A percentile compares a stretch with the other conserved stretches of the same genome.
Evolutionary conservation across 208 protist species (phyloP).

Genomic region (Wallacemonas sp.): DNA sequence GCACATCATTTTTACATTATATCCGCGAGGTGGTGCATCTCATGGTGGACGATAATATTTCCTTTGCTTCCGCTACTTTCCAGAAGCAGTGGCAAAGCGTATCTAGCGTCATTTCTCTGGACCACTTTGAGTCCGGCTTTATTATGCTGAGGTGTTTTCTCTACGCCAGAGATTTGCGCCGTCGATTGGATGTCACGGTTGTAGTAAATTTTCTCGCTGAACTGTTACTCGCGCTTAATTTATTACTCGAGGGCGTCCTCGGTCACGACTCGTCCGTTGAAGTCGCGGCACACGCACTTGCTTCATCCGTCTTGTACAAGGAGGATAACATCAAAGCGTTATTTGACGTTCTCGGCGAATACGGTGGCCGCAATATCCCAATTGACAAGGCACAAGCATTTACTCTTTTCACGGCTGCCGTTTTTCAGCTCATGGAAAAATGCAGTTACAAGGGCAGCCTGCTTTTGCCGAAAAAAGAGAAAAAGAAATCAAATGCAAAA

Average conservation of each 20-base stretch:
- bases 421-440: slow-evolving; percentile 84
- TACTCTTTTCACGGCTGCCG: slow-evolving; percentile 68
- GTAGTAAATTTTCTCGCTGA: slow-evolving; percentile 70
- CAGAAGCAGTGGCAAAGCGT: slow-evolving; percentile 82
- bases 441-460: slow-evolving; percentile 82
- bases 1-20: slow-evolving; percentile 62
- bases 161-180: slow-evolving; percentile 58
- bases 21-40: slow-evolving; percentile 60
- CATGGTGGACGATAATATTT: slow-evolving; percentile 39
- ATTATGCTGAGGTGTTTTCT: slow-evolving; percentile 67
- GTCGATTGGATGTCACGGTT: slow-evolving; percentile 49
- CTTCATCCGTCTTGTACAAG: slow-evolving; percentile 78
- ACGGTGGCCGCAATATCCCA: slow-evolving; percentile 36
- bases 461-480: slow-evolving; percentile 55
- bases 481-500: slow-evolving; percentile 25
- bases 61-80: slow-evolving; percentile 41
- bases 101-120: slow-evolving; percentile 70
- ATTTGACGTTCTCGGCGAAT: slow-evolving; percentile 65
- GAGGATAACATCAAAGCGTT: slow-evolving; percentile 77
- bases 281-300: slow-evolving; percentile 77
- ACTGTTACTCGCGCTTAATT: slow-evolving; percentile 73
- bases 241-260: slow-evolving; percentile 75
- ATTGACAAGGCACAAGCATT: slow-evolving; percentile 44
- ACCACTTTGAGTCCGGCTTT: slow-evolving; percentile 68
- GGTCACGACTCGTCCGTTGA: slow-evolving; percentile 57